Conservation (phyloP, 2,329 filamentous ascomycete species). For the Trichoderma sp. region DNA sequence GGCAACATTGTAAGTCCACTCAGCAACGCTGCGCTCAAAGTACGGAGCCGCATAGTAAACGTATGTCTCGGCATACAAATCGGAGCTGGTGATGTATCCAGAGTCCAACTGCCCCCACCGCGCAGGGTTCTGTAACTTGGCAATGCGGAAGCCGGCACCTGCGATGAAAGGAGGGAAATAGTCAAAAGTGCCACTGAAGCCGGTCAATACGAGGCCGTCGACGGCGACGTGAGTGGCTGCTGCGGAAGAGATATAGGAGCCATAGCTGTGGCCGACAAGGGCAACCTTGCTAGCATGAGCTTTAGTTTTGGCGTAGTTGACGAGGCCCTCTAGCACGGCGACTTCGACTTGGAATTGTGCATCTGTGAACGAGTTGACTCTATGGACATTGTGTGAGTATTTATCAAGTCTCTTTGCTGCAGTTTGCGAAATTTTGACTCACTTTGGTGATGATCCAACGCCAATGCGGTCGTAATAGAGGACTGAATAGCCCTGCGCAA, state of each 20-base stretch:
- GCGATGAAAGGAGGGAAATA: slow-evolving; percentile 9
- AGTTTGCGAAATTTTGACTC: not conserved
- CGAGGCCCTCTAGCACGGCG: slow-evolving; percentile 13
- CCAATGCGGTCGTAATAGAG: slow-evolving; percentile 22
- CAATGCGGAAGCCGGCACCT: not conserved
- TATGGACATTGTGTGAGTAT: not conserved
- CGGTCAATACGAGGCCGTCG: slow-evolving; percentile 9
- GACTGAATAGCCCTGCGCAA: slow-evolving; percentile 16
- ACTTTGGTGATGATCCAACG: slow-evolving; percentile 14
- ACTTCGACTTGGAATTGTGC: slow-evolving; percentile 23
- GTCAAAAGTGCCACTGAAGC: slow-evolving; percentile 15
- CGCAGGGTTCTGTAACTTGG: not conserved
- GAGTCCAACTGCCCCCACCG: slow-evolving; percentile 12
- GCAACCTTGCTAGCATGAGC: not conserved
- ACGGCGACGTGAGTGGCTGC: not conserved
- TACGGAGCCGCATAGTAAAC: slow-evolving; percentile 7
- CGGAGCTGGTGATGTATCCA: slow-evolving; percentile 12
- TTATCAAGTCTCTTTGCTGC: not conserved
- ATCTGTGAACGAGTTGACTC: slow-evolving; percentile 15
- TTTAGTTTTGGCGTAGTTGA: slow-evolving; percentile 16
- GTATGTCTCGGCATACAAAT: slow-evolving; percentile 11
- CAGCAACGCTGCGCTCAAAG: slow-evolving; percentile 17
- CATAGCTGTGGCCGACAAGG: slow-evolving; percentile 13
- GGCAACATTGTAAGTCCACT: slow-evolving; percentile 6
- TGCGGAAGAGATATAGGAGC: slow-evolving; percentile 18